Conservation (phyloP, 2,329 filamentous ascomycete genomes). For the Aspergillus sp. region DNA sequence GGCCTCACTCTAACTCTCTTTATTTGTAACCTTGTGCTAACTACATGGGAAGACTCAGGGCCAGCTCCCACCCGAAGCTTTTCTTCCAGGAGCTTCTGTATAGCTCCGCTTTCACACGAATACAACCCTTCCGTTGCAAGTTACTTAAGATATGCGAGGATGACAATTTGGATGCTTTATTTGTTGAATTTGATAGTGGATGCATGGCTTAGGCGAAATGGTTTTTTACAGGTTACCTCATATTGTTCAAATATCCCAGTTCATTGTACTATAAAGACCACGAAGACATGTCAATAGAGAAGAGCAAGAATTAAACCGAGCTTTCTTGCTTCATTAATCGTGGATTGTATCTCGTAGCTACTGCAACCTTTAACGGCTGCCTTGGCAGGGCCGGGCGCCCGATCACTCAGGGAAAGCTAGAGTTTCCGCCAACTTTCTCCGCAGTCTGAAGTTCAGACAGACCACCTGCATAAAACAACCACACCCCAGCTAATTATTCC, state of each 20-base stretch:
- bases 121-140: neutral
- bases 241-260: slow-evolving; percentile 17
- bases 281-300: slow-evolving; percentile 25
- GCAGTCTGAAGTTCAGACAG: neutral
- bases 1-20: neutral
- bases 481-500: neutral
- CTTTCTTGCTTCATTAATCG: neutral
- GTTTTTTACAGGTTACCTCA: slow-evolving; percentile 18
- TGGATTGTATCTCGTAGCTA: neutral
- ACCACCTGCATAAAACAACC: neutral
- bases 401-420: neutral
- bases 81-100: slow-evolving; percentile 30
- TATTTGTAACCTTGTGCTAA: slow-evolving; percentile 20
- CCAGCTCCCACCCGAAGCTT: slow-evolving; percentile 53
- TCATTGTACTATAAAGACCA: slow-evolving; percentile 16
- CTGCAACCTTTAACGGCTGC: neutral
- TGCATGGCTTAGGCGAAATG: slow-evolving; percentile 38
- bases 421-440: slow-evolving; percentile 12
- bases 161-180: neutral
- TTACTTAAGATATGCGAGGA: slow-evolving; percentile 1
- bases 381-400: slow-evolving; percentile 6
- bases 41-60: slow-evolving; percentile 29
- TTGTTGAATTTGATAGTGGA: slow-evolving; percentile 11
- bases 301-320: neutral
- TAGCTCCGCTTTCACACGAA: neutral